Percentiles rank a stretch among this genome's conserved stretches.
Evolutionary conservation across 148 eudicot genomes (phyloP).

Genomic region (Fagopyrum esculentum): DNA sequence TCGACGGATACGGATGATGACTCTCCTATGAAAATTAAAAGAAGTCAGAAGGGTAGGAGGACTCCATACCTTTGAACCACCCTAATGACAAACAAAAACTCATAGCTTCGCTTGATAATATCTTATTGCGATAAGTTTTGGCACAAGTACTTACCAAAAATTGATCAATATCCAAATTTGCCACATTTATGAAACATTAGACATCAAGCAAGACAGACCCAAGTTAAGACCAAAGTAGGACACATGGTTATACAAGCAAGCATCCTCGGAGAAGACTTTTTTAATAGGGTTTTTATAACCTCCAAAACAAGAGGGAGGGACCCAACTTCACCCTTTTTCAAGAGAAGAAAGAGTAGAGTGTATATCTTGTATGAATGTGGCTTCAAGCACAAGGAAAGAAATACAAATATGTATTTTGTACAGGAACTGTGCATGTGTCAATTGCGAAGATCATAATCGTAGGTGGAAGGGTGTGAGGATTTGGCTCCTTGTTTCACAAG

Average conservation of each 20-base stretch:
- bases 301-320: background rate
- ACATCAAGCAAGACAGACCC: slow-evolving; percentile 8
- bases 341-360: background rate
- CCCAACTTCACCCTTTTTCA: background rate
- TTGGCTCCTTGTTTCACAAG: slow-evolving; percentile 43
- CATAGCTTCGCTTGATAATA: background rate
- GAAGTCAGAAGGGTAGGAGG: too few species aligned
- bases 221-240: background rate
- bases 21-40: too few species aligned
- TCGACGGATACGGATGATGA: too few species aligned
- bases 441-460: background rate
- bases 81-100: background rate
- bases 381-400: background rate
- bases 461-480: background rate
- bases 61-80: too few species aligned
- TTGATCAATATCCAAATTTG: background rate
- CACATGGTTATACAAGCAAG: background rate
- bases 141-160: background rate
- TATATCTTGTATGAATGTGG: background rate
- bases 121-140: background rate
- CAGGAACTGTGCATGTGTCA: slow-evolving; percentile 8
- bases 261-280: background rate
- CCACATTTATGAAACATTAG: background rate
- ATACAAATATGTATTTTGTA: background rate
- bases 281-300: too few species aligned